Conservation (phyloP, 805 yeast species). For the Clavispora vitiphila region DNA sequence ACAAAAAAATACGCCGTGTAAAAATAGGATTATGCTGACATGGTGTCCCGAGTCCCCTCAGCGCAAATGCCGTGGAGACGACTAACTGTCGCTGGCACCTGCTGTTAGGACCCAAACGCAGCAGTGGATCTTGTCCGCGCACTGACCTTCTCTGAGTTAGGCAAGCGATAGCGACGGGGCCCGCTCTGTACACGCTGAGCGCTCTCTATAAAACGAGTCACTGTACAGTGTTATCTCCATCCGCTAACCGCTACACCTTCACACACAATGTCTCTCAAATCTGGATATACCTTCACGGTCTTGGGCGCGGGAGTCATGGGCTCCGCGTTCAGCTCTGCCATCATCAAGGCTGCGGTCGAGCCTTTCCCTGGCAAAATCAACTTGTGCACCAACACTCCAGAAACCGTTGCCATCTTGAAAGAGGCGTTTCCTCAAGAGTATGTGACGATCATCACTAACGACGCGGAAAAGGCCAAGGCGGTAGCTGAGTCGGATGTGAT, state of each 20-base stretch:
- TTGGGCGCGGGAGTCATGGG: conserved; percentile 97
- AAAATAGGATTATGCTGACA: too few species aligned
- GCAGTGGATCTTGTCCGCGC: not conserved
- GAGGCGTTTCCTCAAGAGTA: conserved; percentile 33
- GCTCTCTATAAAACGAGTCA: not conserved
- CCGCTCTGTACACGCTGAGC: not conserved
- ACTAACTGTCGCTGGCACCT: not conserved
- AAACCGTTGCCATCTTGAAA: conserved; percentile 39
- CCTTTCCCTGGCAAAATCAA: conserved; percentile 68
- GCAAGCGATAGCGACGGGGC: not conserved
- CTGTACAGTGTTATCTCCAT: not conserved
- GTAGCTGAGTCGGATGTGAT: conserved; percentile 63
- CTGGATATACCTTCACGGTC: conserved; percentile 56
- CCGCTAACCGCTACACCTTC: not conserved
- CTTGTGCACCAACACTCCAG: conserved; percentile 65
- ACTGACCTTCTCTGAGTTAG: not conserved
- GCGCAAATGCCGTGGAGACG: not conserved
- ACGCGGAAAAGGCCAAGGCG: conserved; percentile 48
- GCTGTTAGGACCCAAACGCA: not conserved
- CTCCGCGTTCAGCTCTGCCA: conserved; percentile 82
- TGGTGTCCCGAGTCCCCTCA: too few species aligned
- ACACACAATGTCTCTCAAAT: conserved; percentile 2
- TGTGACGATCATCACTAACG: conserved; percentile 47
- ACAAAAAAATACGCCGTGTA: too few species aligned
- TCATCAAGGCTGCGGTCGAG: conserved; percentile 43